Percentiles rank a stretch among this genome's conserved stretches.
phyloP scores from a whole-genome alignment of 2,329 filamentous ascomycete genomes.

The Epichloe amarillans region DNA sequence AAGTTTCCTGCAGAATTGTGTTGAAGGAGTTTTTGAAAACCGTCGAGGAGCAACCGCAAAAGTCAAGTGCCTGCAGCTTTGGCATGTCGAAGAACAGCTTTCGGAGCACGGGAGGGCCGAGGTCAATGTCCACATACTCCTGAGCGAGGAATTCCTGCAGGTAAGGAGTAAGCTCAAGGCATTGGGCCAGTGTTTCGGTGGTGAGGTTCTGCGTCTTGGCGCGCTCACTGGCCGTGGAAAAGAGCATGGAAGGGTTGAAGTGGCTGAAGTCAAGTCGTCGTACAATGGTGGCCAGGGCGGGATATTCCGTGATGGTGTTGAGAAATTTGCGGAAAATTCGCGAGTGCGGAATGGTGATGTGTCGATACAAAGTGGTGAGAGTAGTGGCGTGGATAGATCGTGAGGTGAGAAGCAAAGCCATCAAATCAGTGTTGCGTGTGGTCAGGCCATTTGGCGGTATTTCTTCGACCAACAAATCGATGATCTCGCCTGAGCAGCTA shows the following conservation, averaged over 20 bases:
- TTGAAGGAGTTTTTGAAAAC: constrained; percentile 54
- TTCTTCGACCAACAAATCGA: constrained; percentile 61
- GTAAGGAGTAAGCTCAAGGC: constrained; percentile 57
- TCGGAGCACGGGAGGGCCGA: constrained; percentile 52
- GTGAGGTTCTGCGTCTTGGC: constrained; percentile 65
- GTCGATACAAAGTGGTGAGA: constrained; percentile 60
- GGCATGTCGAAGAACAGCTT: constrained; percentile 59
- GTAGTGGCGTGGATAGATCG: constrained; percentile 60
- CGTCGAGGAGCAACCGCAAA: constrained; percentile 60
- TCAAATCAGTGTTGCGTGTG: constrained; percentile 64
- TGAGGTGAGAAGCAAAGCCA: constrained; percentile 66
- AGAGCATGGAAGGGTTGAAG: constrained; percentile 68
- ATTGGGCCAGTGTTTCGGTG: constrained; percentile 56
- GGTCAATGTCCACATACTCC: constrained; percentile 68
- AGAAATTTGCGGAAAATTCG: constrained; percentile 74
- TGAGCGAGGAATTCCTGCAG: constrained; percentile 68
- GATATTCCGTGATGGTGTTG: constrained; percentile 51
- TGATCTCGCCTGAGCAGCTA: constrained; percentile 46
- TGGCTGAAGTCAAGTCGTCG: constrained; percentile 73
- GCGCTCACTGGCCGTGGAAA: constrained; percentile 62
- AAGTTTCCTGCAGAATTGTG: constrained; percentile 36
- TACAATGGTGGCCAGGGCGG: constrained; percentile 59
- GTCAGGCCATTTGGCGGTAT: constrained; percentile 59
- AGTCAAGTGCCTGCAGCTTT: constrained; percentile 54
- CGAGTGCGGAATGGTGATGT: constrained; percentile 74